phyloP scores from a whole-genome alignment of 176 grass and related monocot species.

The Themeda triandra region DNA sequence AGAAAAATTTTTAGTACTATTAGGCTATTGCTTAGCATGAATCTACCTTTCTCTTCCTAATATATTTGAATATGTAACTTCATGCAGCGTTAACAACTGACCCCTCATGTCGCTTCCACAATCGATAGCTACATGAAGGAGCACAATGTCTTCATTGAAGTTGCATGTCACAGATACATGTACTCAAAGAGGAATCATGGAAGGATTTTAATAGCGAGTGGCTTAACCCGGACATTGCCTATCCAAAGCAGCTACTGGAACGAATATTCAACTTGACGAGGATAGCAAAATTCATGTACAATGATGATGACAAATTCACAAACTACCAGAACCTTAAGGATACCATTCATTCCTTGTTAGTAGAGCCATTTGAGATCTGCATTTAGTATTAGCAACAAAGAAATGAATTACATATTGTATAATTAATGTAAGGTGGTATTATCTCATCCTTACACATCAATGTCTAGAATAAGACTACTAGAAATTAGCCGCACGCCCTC shows the following conservation, averaged over 20 bases:
- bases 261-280: background rate
- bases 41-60: background rate
- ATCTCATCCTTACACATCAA: too few species aligned
- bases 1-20: too few species aligned
- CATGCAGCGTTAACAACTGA: background rate
- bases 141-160: background rate
- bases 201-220: background rate
- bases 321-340: background rate
- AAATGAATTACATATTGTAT: too few species aligned
- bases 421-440: too few species aligned
- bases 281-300: background rate
- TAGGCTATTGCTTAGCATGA: background rate
- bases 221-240: background rate
- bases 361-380: background rate
- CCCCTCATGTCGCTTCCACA: background rate
- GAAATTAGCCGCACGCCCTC: too few species aligned
- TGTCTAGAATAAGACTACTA: too few species aligned
- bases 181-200: background rate
- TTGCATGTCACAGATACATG: background rate
- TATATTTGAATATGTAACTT: background rate
- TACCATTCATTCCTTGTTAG: background rate
- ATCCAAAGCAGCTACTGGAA: background rate
- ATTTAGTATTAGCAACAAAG: background rate
- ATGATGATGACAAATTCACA: background rate
- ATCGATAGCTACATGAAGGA: slow-evolving; percentile 13